Base-by-base conservation (phyloP, 768 basidiomycete species). In the Leccinum aurantiacum region DNA sequence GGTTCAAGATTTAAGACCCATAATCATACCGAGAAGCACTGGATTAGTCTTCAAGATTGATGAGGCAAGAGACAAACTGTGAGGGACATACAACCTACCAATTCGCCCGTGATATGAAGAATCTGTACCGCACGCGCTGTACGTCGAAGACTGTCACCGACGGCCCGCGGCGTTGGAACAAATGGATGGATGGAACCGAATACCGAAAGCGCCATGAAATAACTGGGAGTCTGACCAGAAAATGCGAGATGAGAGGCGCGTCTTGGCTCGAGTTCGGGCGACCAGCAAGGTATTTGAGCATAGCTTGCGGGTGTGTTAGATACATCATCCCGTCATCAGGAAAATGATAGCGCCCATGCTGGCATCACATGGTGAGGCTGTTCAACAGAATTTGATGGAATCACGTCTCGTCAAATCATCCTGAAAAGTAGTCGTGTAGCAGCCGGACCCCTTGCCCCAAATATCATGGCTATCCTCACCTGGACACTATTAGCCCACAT, bases 71-170 rank as follows among this genome's bases (percentile, higher is more conserved):
- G 3, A 10, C 0, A 2, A 19, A 27, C 8, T 2, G 19, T 8
- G n/a, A 54, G 27, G 7, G 6, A 27, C 10, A n/a, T 24, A 22
- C 6, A 17, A 59, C 66, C 24, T 46, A 67, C 66, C 63, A 60
- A 33, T 56, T 68, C 60, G 2, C 60, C 66, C 13, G 66, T 68
- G 46, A 67, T 54, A 35, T 62, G 63, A 5, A 60, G 2, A 48
- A 67, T 58, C 27, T 59, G 57, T 2, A 60, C 60, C 14, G 33
- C 41, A 22, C 14, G 44, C 3, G 54, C 3, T 35, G 29, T 38
- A 15, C 24, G 29, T 8, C 48, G 50, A 33, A 48, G 9, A 22
- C 27, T 55, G 19, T 51, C 13, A 46, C 55, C 2, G 46, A 37
- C 33, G 47, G 41, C 48, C 58, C 31, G 46, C 19, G 41, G 11